Base-by-base conservation (phyloP, 148 eudicot genomes). In the Salicornia ramosissima region DNA sequence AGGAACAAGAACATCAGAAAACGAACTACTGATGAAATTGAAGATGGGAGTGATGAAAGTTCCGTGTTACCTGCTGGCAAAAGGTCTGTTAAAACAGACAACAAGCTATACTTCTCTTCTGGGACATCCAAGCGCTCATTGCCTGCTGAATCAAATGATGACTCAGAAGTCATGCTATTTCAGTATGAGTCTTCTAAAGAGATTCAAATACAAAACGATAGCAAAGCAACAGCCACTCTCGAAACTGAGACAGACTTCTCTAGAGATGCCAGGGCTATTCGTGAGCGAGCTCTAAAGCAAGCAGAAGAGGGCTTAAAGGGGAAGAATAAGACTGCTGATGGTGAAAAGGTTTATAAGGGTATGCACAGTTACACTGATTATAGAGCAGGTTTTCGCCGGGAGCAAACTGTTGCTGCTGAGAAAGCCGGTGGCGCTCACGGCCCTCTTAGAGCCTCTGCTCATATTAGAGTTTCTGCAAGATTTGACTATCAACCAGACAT, bases 351-450 rank as follows among this genome's bases (percentile, higher is more conserved):
- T 22, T 94, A 94, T 59, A 94, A 87, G 76, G 98, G 96, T 39
- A 80, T 88, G 29, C 83, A 93, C 69, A 88, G 85, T 18, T 93
- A 93, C 74, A 93, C 90, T 6, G 98, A 90, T 80, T 81, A 90
- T 62, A 93, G 91, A 74, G 98, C 96, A 56, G 98, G 98, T 60
- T 93, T 93, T 24, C 83, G 96, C 10, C 86, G 98, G 68, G 96
- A 93, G 76, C 98, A 84, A 50, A 93, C 98, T 1, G 78, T 93
- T 70, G 81, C 96, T 9, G 74, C 90, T 21, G 95, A 90, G 82
- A 90, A 93, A 79, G 98, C 96, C 24, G 92, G 95, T 64, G 98
- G 98, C 59, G 50, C 98, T 6, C 96, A 93, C 67, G 98, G 98
- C 11, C 98, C 98, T 29, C 87, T 93, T 15, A 83, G 98, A 79